Conservation (phyloP, 148 eudicot genomes). For the Selenicereus undatus region DNA sequence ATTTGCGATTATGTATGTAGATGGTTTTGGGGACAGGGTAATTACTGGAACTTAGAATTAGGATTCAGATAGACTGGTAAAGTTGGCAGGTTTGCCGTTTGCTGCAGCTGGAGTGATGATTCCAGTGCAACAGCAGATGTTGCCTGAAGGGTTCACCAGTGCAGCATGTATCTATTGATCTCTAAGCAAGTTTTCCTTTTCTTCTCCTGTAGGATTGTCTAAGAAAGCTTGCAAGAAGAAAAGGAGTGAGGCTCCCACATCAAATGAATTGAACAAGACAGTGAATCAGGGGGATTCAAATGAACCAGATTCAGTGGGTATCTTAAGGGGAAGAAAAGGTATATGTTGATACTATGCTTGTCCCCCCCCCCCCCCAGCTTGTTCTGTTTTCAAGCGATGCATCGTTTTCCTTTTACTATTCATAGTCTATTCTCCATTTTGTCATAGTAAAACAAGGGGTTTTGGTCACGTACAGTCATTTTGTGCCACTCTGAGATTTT, state of each 20-base stretch:
- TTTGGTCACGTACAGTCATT: background rate
- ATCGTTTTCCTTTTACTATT: background rate
- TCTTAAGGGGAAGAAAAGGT: conserved; percentile 20
- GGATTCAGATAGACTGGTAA: background rate
- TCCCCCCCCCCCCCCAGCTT: background rate
- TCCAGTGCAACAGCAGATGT: background rate
- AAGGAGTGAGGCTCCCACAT: conserved; percentile 11
- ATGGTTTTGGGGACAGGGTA: background rate
- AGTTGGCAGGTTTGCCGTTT: background rate
- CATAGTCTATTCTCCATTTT: background rate
- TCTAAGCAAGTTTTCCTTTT: background rate
- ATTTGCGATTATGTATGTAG: background rate
- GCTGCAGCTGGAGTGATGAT: background rate
- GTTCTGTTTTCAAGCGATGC: background rate
- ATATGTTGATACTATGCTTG: background rate
- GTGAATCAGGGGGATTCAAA: conserved; percentile 14
- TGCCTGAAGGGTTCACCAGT: background rate
- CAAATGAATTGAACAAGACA: conserved; percentile 5
- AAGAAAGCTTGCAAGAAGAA: conserved; percentile 26
- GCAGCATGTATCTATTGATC: background rate
- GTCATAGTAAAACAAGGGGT: background rate
- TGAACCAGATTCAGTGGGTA: conserved; percentile 4
- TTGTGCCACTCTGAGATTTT: background rate
- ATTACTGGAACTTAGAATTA: background rate
- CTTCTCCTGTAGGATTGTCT: conserved; percentile 12